Evolutionary conservation across 192 early-diverging fungal species (phyloP), one percentile per base, ranked within the genome.

Genomic region (Backusella tarrabulga): DNA sequence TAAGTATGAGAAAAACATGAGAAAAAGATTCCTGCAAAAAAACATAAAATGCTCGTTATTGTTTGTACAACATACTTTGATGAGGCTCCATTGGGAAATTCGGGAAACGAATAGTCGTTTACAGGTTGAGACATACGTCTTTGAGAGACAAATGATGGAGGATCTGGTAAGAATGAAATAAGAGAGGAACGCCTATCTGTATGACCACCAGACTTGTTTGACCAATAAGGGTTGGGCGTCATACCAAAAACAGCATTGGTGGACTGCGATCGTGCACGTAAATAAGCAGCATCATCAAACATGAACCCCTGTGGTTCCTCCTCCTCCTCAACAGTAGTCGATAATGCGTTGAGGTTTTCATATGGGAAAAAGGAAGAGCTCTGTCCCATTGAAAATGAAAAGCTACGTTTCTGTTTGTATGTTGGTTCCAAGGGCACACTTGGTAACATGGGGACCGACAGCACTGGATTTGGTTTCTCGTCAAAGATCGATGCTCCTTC

Each of bases 61-160:
- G 17, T 21, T 63, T 63, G 56, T 63, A 29, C 9, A 29, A 63
- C 56, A 29, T 63, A 63, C 56, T 63, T 63, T 29, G 34, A 15
- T 68, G 67, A 32, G 17, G 6, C 35, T 35, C 68, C 68, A 70
- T 70, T 70, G 68, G 68, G 68, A 70, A 70, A 41, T 14, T 70
- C 68, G 9, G 19, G 34, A 41, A 70, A 70, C 26, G 19, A 23
- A 23, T 70, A 40, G 12, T 70, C 56, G 11, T 63, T 63, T 26
- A 63, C 68, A 41, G 68, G 68, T 41, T 70, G 68, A 36, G 68
- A 70, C 68, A 70, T 70, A 41, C 68, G 36, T 40, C 68, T 88
- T 70, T 86, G 92, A 50, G 90, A 87, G 21, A 86, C 88, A 21
- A 88, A 87, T 8, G 90, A 88, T 21, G 88, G 89, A 76, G 90